Base-by-base conservation (phyloP, 164 flowering plant species). In the Vitis amurensis region DNA sequence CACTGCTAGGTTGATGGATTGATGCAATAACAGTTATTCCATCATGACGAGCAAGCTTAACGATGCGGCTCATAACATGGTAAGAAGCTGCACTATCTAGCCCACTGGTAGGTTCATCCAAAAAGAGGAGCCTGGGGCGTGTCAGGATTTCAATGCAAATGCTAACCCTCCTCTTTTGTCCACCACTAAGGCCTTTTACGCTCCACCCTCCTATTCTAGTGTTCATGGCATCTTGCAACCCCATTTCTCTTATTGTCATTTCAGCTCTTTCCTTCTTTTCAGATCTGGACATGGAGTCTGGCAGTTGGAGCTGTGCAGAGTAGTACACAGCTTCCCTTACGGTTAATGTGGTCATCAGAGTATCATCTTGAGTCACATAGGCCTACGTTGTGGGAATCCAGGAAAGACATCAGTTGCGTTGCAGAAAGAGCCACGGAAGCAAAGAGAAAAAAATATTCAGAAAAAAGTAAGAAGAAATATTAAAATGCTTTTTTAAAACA, bases 81-180 rank as follows among this genome's bases (percentile, higher is more conserved):
- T 58, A 75, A 16, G 79, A 70, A 11, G 79, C 79, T 5, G 82
- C 77, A 71, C 82, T 79, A 49, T 79, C 82, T 2, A 79, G 75
- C 3, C 82, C 82, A 30, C 79, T 79, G 1, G 82, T 79, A 1
- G 82, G 82, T 66, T 79, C 79, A 30, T 79, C 82, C 7, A 79
- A 71, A 62, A 79, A 79, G 12, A 79, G 74, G 8, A 79, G 73
- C 69, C 57, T 69, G 0, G 82, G 82, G 2, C 79, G 59, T 0
- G 73, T 75, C 47, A 79, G 27, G 59, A 79, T 75, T 30, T 75
- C 82, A 47, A 75, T 72, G 58, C 78, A 75, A 63, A 79, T 79
- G 74, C 82, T 79, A 6, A 79, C 76, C 13, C 82, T 71, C 60
- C 82, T 65, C 71, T 73, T 76, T 56, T 79, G 72, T 6, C 82